Conservation (phyloP, 1,139 yeast genomes). For the Pichia sp. region DNA sequence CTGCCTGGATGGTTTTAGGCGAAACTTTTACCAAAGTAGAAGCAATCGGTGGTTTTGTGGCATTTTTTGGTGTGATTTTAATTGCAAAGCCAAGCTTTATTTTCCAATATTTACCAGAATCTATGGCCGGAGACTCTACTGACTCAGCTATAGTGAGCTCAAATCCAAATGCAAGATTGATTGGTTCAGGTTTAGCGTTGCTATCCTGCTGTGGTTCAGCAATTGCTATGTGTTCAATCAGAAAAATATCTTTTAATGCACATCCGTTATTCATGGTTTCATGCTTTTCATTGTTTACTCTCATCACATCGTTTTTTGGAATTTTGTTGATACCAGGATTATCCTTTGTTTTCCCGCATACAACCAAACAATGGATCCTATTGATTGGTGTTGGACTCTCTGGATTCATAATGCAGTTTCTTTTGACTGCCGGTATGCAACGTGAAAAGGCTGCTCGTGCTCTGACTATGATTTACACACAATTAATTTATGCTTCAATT, state of each 20-base stretch:
- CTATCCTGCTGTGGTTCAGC: slow-evolving; percentile 68
- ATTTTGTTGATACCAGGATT: slow-evolving; percentile 55
- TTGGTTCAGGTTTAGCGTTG: slow-evolving; percentile 60
- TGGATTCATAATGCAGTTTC: slow-evolving; percentile 77
- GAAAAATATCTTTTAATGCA: slow-evolving; percentile 69
- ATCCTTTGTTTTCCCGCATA: slow-evolving; percentile 52
- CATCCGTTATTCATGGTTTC: slow-evolving; percentile 77
- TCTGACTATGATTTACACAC: slow-evolving; percentile 65
- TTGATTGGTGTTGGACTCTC: slow-evolving; percentile 57
- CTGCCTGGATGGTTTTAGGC: slow-evolving; percentile 59
- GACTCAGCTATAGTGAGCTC: slow-evolving; percentile 1
- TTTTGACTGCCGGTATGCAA: slow-evolving; percentile 77
- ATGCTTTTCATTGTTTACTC: slow-evolving; percentile 59
- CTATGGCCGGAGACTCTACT: slow-evolving; percentile 3
- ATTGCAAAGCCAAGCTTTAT: slow-evolving; percentile 79
- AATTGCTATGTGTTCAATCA: slow-evolving; percentile 58
- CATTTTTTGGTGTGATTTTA: slow-evolving; percentile 67
- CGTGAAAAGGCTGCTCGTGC: slow-evolving; percentile 76
- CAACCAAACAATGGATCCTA: slow-evolving; percentile 54
- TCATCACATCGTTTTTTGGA: slow-evolving; percentile 45
- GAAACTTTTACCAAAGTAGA: slow-evolving; percentile 63
- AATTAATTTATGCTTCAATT: slow-evolving; percentile 68
- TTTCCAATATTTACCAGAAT: slow-evolving; percentile 26
- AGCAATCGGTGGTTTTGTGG: slow-evolving; percentile 57
- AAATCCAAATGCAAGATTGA: slow-evolving; percentile 21